phyloP scores from a whole-genome alignment of 2,329 filamentous ascomycete species.

The Fusarium ramigenum region DNA sequence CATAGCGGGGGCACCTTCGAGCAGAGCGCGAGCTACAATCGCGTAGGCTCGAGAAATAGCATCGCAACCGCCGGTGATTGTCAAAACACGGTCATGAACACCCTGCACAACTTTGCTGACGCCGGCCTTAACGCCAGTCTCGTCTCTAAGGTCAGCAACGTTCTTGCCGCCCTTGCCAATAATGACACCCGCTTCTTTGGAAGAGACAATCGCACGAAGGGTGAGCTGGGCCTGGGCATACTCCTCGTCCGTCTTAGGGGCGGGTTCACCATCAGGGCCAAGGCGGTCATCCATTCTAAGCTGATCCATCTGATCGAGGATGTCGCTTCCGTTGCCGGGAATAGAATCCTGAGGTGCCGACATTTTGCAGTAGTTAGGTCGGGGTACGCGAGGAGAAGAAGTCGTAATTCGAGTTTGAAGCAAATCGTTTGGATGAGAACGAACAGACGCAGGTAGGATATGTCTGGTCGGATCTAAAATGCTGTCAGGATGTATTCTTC shows the following conservation, averaged over 20 bases:
- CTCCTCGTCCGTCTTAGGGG: slow-evolving; percentile 94
- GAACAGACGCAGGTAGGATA: slow-evolving; percentile 4
- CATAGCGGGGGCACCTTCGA: slow-evolving; percentile 93
- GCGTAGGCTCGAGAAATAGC: slow-evolving; percentile 92
- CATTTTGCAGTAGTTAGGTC: slow-evolving; percentile 56
- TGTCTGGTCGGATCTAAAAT: slow-evolving; percentile 17
- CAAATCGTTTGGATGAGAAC: slow-evolving; percentile 5
- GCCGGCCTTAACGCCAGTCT: slow-evolving; percentile 96
- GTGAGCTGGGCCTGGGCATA: slow-evolving; percentile 94
- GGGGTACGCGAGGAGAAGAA: slow-evolving; percentile 23
- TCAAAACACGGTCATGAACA: slow-evolving; percentile 95
- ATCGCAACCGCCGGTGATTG: slow-evolving; percentile 89
- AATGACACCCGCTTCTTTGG: slow-evolving; percentile 98
- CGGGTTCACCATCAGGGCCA: slow-evolving; percentile 78
- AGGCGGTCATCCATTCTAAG: slow-evolving; percentile 73
- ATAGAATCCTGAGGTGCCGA: slow-evolving; percentile 68
- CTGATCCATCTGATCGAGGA: slow-evolving; percentile 70
- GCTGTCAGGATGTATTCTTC: slow-evolving; percentile 2
- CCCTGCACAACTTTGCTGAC: slow-evolving; percentile 99
- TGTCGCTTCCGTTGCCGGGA: slow-evolving; percentile 67
- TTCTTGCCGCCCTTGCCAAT: slow-evolving; percentile 99
- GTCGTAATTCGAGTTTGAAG: slow-evolving; percentile 21
- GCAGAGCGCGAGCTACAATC: slow-evolving; percentile 87
- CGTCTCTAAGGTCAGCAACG: slow-evolving; percentile 94
- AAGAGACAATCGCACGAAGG: slow-evolving; percentile 95